A percentile compares a stretch with the other conserved stretches of the same genome.
These are phyloP conservation scores for Rubia peregrina DNA, from an alignment of 305 asterid genomes.

Conservation along the genomic window DNA sequence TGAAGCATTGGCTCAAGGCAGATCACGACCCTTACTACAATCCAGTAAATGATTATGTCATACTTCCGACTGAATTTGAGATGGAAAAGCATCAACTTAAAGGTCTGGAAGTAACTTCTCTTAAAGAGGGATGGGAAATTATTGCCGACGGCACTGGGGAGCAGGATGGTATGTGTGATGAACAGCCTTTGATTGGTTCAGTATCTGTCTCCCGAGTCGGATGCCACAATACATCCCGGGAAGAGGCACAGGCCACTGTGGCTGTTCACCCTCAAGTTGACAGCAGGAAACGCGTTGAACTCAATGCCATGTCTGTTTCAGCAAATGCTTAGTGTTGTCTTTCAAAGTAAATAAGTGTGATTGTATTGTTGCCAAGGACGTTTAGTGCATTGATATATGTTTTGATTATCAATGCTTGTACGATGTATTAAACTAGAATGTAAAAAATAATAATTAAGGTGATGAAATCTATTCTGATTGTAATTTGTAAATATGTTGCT, in stretches of 20 bases:
- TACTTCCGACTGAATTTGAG: conserved; percentile 73
- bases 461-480: background rate
- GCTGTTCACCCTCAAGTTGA: conserved; percentile 42
- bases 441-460: background rate
- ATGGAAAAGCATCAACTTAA: conserved; percentile 48
- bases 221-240: conserved; percentile 34
- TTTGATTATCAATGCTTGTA: background rate
- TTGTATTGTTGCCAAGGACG: background rate
- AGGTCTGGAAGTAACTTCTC: conserved; percentile 56
- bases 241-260: conserved; percentile 62
- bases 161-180: conserved; percentile 17
- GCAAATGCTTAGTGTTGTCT: conserved; percentile 38
- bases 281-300: conserved; percentile 58
- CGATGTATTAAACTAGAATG: background rate
- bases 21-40: conserved; percentile 94
- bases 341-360: background rate
- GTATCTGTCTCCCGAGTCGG: conserved; percentile 35
- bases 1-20: conserved; percentile 91
- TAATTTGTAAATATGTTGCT: background rate
- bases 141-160: conserved; percentile 36
- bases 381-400: background rate
- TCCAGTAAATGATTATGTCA: conserved; percentile 78
- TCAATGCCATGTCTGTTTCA: conserved; percentile 60
- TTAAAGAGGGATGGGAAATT: conserved; percentile 88
- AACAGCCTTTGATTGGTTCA: conserved; percentile 43